Evolutionary conservation across 1,139 yeast species (phyloP).

Genomic region (Pichiaceae sp.): DNA sequence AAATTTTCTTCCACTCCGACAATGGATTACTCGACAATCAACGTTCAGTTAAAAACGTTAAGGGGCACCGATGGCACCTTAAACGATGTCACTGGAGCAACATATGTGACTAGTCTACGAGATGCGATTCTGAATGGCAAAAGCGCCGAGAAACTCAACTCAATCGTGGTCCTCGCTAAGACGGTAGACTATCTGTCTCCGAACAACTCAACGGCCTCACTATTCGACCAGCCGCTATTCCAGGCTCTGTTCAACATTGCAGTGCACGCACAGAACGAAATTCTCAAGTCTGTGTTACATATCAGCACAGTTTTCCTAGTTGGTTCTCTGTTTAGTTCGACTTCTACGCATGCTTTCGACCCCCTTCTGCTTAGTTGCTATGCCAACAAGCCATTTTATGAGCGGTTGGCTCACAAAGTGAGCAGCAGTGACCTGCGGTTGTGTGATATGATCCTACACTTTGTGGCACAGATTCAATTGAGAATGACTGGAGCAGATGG

Average conservation of each 20-base stretch:
- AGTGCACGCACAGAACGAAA: conserved; percentile 40
- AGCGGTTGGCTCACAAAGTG: conserved; percentile 13
- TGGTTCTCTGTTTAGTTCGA: conserved; percentile 35
- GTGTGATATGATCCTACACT: conserved; percentile 35
- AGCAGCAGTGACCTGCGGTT: conserved; percentile 32
- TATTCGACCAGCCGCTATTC: conserved; percentile 37
- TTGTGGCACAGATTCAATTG: conserved; percentile 37
- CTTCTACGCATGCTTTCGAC: conserved; percentile 30
- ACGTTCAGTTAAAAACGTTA: conserved; percentile 16
- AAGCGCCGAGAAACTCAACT: conserved; percentile 45
- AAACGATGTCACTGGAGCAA: conserved; percentile 15
- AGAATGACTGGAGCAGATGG: conserved; percentile 27
- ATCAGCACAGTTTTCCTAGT: conserved; percentile 36
- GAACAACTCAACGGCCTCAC: conserved; percentile 29
- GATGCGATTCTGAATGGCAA: conserved; percentile 37
- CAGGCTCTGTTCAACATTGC: conserved; percentile 36
- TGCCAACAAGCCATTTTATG: conserved; percentile 29
- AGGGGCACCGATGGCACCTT: conserved; percentile 9
- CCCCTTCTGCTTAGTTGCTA: conserved; percentile 33
- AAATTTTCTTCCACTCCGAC: too few species aligned
- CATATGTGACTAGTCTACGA: conserved; percentile 24
- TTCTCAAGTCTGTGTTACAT: conserved; percentile 41
- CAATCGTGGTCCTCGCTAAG: conserved; percentile 46
- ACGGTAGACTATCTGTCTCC: conserved; percentile 38
- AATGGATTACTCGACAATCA: conserved; percentile 17